Percentiles rank a stretch among this genome's conserved stretches.
Conservation (phyloP, 164 flowering plant species). For the Vitis riparia region DNA sequence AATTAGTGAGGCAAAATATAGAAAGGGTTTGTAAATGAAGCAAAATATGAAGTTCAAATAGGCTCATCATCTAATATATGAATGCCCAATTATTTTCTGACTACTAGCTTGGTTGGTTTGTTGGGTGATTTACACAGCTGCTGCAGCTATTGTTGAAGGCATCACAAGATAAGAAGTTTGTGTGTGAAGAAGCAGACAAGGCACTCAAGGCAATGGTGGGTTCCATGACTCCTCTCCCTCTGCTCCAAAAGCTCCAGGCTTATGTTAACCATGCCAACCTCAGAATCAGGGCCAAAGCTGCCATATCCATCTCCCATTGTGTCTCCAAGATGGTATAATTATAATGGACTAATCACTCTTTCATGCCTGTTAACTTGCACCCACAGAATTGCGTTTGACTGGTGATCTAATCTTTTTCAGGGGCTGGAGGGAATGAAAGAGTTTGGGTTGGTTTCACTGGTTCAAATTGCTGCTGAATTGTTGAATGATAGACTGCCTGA, state of each 20-base stretch:
- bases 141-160: constrained; percentile 84
- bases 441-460: constrained; percentile 54
- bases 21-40: no score
- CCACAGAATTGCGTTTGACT: neutral
- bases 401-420: constrained; percentile 34
- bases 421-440: constrained; percentile 61
- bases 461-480: constrained; percentile 56
- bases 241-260: constrained; percentile 62
- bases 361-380: neutral
- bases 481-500: constrained; percentile 84
- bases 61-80: no score
- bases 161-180: constrained; percentile 89
- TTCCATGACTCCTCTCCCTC: constrained; percentile 57
- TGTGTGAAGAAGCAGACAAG: constrained; percentile 88
- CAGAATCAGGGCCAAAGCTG: constrained; percentile 82
- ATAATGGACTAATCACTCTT: neutral
- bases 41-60: no score
- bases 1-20: no score
- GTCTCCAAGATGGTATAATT: constrained; percentile 68
- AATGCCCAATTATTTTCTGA: neutral
- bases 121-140: constrained; percentile 39
- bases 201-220: constrained; percentile 60
- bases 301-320: constrained; percentile 63
- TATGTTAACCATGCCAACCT: constrained; percentile 61
- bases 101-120: constrained; percentile 1